These are phyloP conservation scores for Cochlearia excelsa DNA, from an alignment of 345 rosid species.

Conservation along the genomic window DNA sequence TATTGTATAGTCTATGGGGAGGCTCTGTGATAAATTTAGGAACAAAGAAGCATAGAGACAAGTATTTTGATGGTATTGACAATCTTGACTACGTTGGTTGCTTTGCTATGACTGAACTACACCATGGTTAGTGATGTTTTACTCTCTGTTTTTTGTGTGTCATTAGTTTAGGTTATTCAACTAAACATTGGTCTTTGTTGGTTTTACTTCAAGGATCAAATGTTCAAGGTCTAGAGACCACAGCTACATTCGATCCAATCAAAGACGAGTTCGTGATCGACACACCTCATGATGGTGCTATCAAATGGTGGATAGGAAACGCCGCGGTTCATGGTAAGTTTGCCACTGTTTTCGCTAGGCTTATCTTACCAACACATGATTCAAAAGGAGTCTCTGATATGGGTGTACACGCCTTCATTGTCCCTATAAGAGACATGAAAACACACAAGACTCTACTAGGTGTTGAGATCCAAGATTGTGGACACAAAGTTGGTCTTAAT, in stretches of 20 bases:
- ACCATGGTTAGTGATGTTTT: conserved; percentile 62
- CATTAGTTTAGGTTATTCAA: background rate
- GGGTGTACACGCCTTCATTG: conserved; percentile 99
- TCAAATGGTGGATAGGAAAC: conserved; percentile 99
- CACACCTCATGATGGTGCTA: conserved; percentile 91
- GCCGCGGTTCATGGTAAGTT: conserved; percentile 99
- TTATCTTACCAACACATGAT: conserved; percentile 86
- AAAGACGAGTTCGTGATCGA: conserved; percentile 75
- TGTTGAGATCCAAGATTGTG: conserved; percentile 91
- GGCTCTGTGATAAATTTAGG: conserved; percentile 91
- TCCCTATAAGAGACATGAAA: conserved; percentile 81
- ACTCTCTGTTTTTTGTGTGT: background rate
- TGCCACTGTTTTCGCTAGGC: conserved; percentile 87
- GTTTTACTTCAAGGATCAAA: conserved; percentile 55
- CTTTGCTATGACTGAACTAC: conserved; percentile 99
- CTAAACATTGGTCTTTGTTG: conserved; percentile 19
- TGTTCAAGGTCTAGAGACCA: conserved; percentile 91
- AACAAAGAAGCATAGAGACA: conserved; percentile 89
- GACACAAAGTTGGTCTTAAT: conserved; percentile 89
- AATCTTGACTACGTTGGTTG: conserved; percentile 85
- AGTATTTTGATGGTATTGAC: conserved; percentile 84
- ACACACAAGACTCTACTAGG: conserved; percentile 88
- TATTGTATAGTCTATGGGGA: conserved; percentile 87
- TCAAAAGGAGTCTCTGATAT: conserved; percentile 66
- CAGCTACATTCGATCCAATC: conserved; percentile 78